phyloP scores from a whole-genome alignment of 768 basidiomycete species.

The Naematelia encephala region DNA sequence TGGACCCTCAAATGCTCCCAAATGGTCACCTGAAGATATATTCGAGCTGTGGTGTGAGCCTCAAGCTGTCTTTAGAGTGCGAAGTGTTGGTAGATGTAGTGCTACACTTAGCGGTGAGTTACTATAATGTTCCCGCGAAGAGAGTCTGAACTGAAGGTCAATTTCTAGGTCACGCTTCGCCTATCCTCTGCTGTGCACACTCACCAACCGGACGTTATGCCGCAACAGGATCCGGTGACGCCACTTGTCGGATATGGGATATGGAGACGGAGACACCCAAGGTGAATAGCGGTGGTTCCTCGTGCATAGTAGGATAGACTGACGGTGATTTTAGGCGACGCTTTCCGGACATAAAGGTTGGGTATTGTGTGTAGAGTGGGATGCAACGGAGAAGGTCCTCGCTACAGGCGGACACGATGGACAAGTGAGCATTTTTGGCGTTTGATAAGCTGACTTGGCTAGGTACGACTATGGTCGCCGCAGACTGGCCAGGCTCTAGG shows the following conservation, averaged over 20 bases:
- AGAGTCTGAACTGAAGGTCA: too few species aligned
- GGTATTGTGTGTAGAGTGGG: constrained; percentile 98
- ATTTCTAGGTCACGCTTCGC: constrained; percentile 73
- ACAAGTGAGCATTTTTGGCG: constrained; percentile 58
- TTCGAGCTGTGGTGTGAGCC: constrained; percentile 87
- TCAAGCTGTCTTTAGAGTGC: constrained; percentile 89
- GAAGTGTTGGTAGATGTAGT: constrained; percentile 90
- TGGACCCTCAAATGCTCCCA: constrained; percentile 24
- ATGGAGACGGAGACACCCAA: constrained; percentile 88
- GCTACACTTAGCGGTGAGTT: constrained; percentile 76
- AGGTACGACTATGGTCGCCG: constrained; percentile 89
- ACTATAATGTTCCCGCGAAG: too few species aligned
- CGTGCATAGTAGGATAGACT: neutral
- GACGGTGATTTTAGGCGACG: constrained; percentile 55
- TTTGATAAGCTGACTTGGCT: neutral
- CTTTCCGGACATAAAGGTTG: constrained; percentile 87
- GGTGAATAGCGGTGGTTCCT: constrained; percentile 15
- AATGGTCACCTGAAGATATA: constrained; percentile 65
- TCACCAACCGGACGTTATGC: constrained; percentile 87
- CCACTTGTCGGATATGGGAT: constrained; percentile 89
- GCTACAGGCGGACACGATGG: constrained; percentile 95
- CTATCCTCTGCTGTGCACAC: constrained; percentile 91
- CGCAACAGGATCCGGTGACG: constrained; percentile 94
- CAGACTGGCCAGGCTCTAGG: constrained; percentile 84
- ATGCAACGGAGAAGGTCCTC: constrained; percentile 80